Percentiles rank a stretch among this genome's conserved stretches.
phyloP scores from a whole-genome alignment of 2,329 filamentous ascomycete genomes.

The Dactylellina haptotyla region DNA sequence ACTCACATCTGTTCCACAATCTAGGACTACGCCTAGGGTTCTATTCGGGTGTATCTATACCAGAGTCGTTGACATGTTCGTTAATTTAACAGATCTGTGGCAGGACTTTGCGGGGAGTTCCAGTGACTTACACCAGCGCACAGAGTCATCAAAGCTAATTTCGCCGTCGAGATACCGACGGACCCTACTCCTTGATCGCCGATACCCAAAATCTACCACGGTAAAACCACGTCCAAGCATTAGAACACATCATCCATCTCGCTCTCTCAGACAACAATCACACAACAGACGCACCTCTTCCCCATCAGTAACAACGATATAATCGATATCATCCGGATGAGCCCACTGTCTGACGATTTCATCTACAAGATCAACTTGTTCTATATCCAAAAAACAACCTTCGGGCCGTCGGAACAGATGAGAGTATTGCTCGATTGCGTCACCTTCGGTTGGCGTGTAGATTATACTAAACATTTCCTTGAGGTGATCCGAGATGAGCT shows the following conservation, averaged over 20 bases:
- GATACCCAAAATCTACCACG: conserved; percentile 76
- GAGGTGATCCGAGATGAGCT: conserved; percentile 79
- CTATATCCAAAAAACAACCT: conserved; percentile 77
- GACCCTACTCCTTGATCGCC: conserved; percentile 88
- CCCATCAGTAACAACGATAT: conserved; percentile 83
- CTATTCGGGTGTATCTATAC: conserved; percentile 56
- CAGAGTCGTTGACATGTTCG: too few species aligned
- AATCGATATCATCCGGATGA: conserved; percentile 78
- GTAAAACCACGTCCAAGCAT: background rate
- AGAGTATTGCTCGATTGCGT: conserved; percentile 87
- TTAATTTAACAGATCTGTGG: background rate
- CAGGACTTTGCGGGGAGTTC: background rate
- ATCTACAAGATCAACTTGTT: conserved; percentile 54
- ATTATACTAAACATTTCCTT: conserved; percentile 91
- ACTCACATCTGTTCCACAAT: conserved; percentile 79
- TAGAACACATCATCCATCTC: too few species aligned
- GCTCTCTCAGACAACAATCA: too few species aligned
- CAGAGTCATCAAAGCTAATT: conserved; percentile 81
- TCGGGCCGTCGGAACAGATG: conserved; percentile 79
- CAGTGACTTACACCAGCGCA: conserved; percentile 84
- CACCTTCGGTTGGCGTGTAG: conserved; percentile 89
- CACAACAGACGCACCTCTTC: conserved; percentile 57
- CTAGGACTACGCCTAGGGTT: conserved; percentile 79
- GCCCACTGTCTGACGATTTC: conserved; percentile 69
- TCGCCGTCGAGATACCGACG: conserved; percentile 84